Conservation (phyloP, 352 stramenopile species). For the Pythium myriotylum region DNA sequence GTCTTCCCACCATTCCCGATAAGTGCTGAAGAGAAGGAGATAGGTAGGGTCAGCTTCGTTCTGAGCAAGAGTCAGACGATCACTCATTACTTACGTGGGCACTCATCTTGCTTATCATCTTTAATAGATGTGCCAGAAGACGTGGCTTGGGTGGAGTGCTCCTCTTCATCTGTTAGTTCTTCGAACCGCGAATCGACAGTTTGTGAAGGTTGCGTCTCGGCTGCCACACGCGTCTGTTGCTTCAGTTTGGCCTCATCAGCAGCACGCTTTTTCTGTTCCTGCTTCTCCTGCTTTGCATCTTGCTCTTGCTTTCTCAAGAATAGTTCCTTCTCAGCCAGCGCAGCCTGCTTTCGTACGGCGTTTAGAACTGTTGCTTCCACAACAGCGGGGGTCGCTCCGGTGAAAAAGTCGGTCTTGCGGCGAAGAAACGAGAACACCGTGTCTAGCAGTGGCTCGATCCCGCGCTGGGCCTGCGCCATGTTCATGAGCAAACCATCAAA, state of each 20-base stretch:
- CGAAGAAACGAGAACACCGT: slow-evolving; percentile 98
- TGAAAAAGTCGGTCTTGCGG: slow-evolving; percentile 99
- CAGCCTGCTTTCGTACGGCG: slow-evolving; percentile 92
- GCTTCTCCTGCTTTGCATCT: slow-evolving; percentile 65
- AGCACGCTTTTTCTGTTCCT: slow-evolving; percentile 56
- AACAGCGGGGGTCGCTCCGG: slow-evolving; percentile 78
- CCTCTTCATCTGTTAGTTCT: slow-evolving; percentile 73
- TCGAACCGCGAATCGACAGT: slow-evolving; percentile 62
- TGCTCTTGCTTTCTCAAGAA: slow-evolving; percentile 78
- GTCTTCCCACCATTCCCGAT: slow-evolving; percentile 92
- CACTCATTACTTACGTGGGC: slow-evolving; percentile 48
- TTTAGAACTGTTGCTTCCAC: slow-evolving; percentile 88
- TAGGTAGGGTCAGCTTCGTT: not conserved
- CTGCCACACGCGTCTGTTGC: slow-evolving; percentile 31
- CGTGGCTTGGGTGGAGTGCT: slow-evolving; percentile 39
- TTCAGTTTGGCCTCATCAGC: slow-evolving; percentile 48
- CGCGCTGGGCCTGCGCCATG: slow-evolving; percentile 95
- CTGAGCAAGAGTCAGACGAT: not conserved
- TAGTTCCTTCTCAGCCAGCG: slow-evolving; percentile 82
- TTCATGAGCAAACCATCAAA: slow-evolving; percentile 97
- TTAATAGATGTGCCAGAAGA: slow-evolving; percentile 16
- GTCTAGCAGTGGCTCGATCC: slow-evolving; percentile 98
- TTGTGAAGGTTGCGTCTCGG: not conserved
- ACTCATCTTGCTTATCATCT: slow-evolving; percentile 57
- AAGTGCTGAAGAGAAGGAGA: slow-evolving; percentile 43